These are phyloP conservation scores for Trichoderma sp. DNA, from an alignment of 2,329 filamentous ascomycete species.

Conservation along the genomic window DNA sequence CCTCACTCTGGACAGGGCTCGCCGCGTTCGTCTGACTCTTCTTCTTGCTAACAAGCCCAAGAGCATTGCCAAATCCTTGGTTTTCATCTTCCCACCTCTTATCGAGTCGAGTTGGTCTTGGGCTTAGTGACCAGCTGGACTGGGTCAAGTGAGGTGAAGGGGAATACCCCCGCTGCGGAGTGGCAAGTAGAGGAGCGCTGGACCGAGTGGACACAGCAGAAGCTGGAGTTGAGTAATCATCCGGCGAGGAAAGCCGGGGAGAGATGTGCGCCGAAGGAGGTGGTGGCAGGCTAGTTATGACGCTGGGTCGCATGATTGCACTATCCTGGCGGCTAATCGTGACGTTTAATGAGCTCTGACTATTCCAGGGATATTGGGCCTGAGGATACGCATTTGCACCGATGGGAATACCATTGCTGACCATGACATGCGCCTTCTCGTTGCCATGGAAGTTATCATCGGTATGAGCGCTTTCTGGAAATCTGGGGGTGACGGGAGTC, in stretches of 20 bases:
- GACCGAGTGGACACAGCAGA: conserved; percentile 40
- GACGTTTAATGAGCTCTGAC: conserved; percentile 1
- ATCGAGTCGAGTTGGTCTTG: conserved; percentile 1
- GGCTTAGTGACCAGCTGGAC: conserved; percentile 16
- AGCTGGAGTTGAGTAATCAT: conserved; percentile 35
- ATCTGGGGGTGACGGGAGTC: conserved; percentile 1
- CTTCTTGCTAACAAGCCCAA: conserved; percentile 17
- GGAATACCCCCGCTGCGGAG: conserved; percentile 31
- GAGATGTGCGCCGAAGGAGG: conserved; percentile 27
- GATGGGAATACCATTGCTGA: neutral
- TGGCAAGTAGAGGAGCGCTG: conserved; percentile 39
- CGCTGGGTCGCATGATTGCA: conserved; percentile 24
- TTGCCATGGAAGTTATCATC: conserved; percentile 19
- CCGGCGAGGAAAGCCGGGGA: conserved; percentile 24
- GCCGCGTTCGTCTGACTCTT: conserved; percentile 13
- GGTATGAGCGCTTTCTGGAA: neutral
- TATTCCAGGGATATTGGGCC: conserved; percentile 5
- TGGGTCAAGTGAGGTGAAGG: conserved; percentile 25
- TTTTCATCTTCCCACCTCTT: conserved; percentile 17
- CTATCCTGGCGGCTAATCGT: neutral
- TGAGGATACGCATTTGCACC: neutral
- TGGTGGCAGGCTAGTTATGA: conserved; percentile 29
- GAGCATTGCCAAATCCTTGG: neutral
- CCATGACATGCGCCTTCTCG: conserved; percentile 8
- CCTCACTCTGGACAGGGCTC: conserved; percentile 14